Base-by-base conservation (phyloP, 371 early-diverging fungal genomes). In the Mortierella polycephala region DNA sequence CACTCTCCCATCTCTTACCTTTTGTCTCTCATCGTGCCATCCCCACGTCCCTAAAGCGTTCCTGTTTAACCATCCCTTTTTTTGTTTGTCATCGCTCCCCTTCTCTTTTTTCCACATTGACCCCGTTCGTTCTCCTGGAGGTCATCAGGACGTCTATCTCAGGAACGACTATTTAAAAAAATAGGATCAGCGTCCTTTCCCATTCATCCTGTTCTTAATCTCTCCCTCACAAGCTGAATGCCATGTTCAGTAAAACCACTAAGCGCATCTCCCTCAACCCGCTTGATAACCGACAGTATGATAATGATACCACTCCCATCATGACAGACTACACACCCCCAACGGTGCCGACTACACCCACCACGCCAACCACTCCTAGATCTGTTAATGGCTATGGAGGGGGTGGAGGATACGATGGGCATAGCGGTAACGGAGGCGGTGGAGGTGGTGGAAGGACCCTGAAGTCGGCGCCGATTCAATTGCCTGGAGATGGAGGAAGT, bases 191-290 rank as follows among this genome's bases (percentile, higher is more conserved):
- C 44, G 23, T 58, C 20, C 44, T 41, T 40, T 37, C 41, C 59
- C 41, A 5, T 20, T 21, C 39, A 20, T 52, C 52, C 16, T 20
- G 42, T 14, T 47, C 45, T 52, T 62, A 53, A 13, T 57, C 54
- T 49, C 20, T n/a, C 18, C 47, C 45, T 45, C 44, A 45, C 18
- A 10, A 8, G 47, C 64, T 21, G 16, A 44, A 23, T 13, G 57
- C 40, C 52, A 69, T 71, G 72, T 69, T 72, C 66, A 60, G 56
- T 66, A 72, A 72, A 57, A 52, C 63, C 60, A 61, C 57, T 45
- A 71, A 71, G 21, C 71, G 71, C 51, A 71, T 77, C 57, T 77
- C 77, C 11, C 63, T 71, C 13, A 72, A 68, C 47, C 79, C 72
- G 13, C 41, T 71, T 14, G 72, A 77, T 56, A 67, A 68, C 42